Evolutionary conservation across 164 flowering plant genomes (phyloP).

Genomic region (Santalum album): DNA sequence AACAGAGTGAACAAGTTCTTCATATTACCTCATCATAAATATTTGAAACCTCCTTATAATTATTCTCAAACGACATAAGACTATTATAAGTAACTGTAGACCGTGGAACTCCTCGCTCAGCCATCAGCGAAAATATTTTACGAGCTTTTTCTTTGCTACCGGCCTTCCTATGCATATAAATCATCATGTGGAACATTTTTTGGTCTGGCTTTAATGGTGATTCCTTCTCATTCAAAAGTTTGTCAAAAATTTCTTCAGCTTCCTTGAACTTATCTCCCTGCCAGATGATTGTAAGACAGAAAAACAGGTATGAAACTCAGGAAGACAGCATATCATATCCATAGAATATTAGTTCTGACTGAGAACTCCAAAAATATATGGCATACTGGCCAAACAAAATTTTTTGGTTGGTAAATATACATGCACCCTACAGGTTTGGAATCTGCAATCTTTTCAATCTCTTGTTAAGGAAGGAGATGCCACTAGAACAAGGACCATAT

Average conservation of each 20-base stretch:
- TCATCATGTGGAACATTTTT: constrained; percentile 98
- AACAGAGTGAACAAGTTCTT: not conserved
- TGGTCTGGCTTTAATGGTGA: constrained; percentile 83
- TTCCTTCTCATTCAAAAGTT: constrained; percentile 48
- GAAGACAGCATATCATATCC: constrained; percentile 1
- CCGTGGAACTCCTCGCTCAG: constrained; percentile 64
- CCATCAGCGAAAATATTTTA: constrained; percentile 58
- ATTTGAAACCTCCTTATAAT: constrained; percentile 86
- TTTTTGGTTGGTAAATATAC: too few relatives aligned
- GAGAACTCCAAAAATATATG: too few relatives aligned
- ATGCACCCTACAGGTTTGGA: too few relatives aligned
- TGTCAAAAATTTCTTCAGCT: constrained; percentile 75
- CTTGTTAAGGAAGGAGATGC: too few relatives aligned
- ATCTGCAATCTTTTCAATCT: too few relatives aligned
- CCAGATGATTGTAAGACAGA: constrained; percentile 8
- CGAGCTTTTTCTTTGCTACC: constrained; percentile 82
- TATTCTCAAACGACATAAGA: constrained; percentile 87
- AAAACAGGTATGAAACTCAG: not conserved
- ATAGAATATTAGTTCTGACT: not conserved
- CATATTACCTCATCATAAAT: constrained; percentile 77
- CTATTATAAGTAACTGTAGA: constrained; percentile 85
- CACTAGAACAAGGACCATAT: too few relatives aligned
- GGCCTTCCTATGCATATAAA: constrained; percentile 85
- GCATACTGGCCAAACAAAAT: too few relatives aligned
- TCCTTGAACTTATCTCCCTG: constrained; percentile 81